Evolutionary conservation across 345 rosid species (phyloP), one percentile per base, ranked within the genome.

Genomic region (Melaleuca quinquenervia): DNA sequence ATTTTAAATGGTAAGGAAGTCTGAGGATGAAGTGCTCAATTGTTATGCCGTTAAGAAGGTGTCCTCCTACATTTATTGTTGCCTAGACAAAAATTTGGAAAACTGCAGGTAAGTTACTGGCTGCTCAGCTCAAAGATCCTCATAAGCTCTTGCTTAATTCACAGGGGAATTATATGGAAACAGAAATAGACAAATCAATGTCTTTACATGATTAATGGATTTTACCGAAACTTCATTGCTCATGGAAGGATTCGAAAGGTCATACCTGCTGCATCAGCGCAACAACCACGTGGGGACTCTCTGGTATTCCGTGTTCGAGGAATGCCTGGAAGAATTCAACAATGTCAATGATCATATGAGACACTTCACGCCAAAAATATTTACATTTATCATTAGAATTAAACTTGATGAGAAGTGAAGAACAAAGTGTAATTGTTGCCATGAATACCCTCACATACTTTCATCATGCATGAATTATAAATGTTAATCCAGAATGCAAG

Each of bases 401-500:
- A 18, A 36, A 62, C 11, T 83, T 27, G 62, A 44, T 16, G 45
- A 24, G 84, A 83, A 83, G 41, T 16, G 4, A 27, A 55, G 44
- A 83, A 83, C 24, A 83, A 22, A 16, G 8, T 52, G 15, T 7
- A 70, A 70, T 70, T 8, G 18, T 70, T 6, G 80, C 48, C 78
- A 64, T 29, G 82, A 87, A 32, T 54, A 29, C 55, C 55, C 49
- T 85, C 76, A 82, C 94, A 18, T 91, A 94, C 99, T 90, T 95
- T 95, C 98, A 96, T 93, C 96, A 94, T 93, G 93, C 97, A 96
- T 76, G 97, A 91, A 83, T 95, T 96, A 90, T 96, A 96, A 62
- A 92, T 89, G 89, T 95, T 96, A 85, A 96, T 94, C 99, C 99
- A 94, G 92, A 96, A 96, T 6, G 98, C 98, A 84, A 95, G 95